phyloP scores from a whole-genome alignment of 345 rosid genomes.

The Durio zibethinus region DNA sequence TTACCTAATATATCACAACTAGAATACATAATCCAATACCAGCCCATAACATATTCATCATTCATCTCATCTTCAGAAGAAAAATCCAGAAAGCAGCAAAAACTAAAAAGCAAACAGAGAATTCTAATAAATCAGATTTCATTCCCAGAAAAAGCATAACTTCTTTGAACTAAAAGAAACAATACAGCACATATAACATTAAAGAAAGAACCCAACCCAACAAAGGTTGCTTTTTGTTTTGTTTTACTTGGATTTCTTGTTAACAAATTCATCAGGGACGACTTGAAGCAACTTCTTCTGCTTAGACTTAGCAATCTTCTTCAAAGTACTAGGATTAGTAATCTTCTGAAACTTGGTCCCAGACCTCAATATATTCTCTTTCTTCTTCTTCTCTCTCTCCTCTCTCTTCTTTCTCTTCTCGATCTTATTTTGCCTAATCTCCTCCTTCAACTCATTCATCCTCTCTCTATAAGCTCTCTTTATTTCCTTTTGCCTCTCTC shows the following conservation, averaged over 20 bases:
- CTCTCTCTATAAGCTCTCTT: slow-evolving; percentile 81
- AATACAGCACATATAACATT: neutral
- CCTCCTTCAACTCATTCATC: slow-evolving; percentile 72
- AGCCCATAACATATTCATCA: no score
- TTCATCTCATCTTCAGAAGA: no score
- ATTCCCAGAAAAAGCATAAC: neutral
- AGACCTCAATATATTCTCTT: slow-evolving; percentile 69
- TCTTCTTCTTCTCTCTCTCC: slow-evolving; percentile 88
- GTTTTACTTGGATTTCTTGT: slow-evolving; percentile 15
- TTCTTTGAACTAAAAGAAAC: slow-evolving; percentile 24
- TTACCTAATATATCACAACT: neutral
- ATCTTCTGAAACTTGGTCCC: slow-evolving; percentile 84
- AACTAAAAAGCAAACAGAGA: neutral
- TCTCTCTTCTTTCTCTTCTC: slow-evolving; percentile 82
- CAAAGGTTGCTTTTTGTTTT: neutral
- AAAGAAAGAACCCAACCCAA: neutral
- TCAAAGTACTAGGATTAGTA: slow-evolving; percentile 72
- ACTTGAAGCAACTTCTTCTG: slow-evolving; percentile 72
- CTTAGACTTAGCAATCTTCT: slow-evolving; percentile 73
- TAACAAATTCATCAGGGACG: slow-evolving; percentile 58
- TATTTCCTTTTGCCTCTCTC: slow-evolving; percentile 61
- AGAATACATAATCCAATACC: neutral
- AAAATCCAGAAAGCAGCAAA: neutral
- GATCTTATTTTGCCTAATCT: slow-evolving; percentile 67
- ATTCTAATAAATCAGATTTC: neutral